Evolutionary conservation across 2,329 filamentous ascomycete genomes (phyloP).

Genomic region (Calycina herbarum): DNA sequence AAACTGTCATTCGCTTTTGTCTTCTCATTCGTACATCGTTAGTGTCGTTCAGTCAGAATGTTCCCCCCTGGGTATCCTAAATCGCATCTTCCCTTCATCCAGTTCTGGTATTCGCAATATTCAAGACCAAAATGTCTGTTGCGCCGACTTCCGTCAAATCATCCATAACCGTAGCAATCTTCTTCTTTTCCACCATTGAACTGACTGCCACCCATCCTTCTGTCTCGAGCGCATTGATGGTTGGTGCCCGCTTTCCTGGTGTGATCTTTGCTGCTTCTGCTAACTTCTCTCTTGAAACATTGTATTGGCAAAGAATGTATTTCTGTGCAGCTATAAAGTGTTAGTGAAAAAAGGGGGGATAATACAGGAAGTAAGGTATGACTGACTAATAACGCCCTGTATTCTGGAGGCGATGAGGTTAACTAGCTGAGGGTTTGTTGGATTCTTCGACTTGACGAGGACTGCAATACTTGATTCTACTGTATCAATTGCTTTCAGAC

Average conservation of each 20-base stretch:
- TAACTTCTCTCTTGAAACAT: conserved; percentile 73
- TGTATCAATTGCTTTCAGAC: conserved; percentile 90
- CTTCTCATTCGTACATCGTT: background rate
- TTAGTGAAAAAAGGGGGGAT: conserved; percentile 16
- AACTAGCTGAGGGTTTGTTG: conserved; percentile 77
- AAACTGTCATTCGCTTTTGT: background rate
- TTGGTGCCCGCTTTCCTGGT: conserved; percentile 90
- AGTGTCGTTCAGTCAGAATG: background rate
- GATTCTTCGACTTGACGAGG: conserved; percentile 84
- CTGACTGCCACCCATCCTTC: conserved; percentile 93
- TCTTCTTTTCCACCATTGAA: conserved; percentile 65
- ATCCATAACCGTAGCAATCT: conserved; percentile 39
- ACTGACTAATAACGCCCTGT: conserved; percentile 81
- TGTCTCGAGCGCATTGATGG: conserved; percentile 84
- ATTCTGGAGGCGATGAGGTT: conserved; percentile 85
- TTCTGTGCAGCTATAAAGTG: conserved; percentile 68
- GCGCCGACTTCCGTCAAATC: conserved; percentile 37
- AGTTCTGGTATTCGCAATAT: conserved; percentile 38
- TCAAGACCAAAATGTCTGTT: conserved; percentile 38
- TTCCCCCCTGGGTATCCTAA: conserved; percentile 5
- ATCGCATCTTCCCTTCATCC: conserved; percentile 15
- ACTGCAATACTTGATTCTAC: conserved; percentile 86
- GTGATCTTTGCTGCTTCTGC: conserved; percentile 72
- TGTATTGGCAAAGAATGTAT: conserved; percentile 96
- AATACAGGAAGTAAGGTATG: background rate